Evolutionary conservation across 257 asterid species (phyloP).

Genomic region (Pogostemon cablin): DNA sequence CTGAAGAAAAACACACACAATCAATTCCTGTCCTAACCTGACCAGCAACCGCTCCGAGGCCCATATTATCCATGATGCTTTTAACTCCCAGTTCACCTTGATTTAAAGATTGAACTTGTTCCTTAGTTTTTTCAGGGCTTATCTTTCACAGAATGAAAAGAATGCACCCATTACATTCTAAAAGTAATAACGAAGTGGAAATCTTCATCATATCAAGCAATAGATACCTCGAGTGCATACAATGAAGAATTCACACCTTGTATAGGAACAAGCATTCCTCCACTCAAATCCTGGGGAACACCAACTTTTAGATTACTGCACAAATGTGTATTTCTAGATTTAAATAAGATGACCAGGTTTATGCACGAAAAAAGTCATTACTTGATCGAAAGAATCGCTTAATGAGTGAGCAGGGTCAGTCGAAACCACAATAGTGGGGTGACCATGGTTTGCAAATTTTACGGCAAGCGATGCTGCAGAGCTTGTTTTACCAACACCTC

Average conservation of each 20-base stretch:
- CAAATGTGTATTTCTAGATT: neutral
- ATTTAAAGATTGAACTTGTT: constrained; percentile 50
- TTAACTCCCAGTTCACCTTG: constrained; percentile 47
- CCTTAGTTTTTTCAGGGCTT: constrained; percentile 61
- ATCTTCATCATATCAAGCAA: constrained; percentile 25
- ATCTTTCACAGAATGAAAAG: constrained; percentile 44
- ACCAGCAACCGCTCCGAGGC: constrained; percentile 61
- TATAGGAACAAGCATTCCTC: constrained; percentile 69
- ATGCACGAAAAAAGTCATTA: constrained; percentile 32
- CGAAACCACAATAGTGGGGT: constrained; percentile 68
- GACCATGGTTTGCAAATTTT: constrained; percentile 67
- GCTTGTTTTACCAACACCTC: constrained; percentile 87
- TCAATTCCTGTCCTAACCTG: constrained; percentile 50
- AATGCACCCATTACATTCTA: constrained; percentile 19
- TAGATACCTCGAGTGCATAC: constrained; percentile 66
- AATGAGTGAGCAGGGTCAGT: constrained; percentile 84
- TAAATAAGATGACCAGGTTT: neutral
- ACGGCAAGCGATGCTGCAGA: constrained; percentile 88
- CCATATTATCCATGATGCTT: constrained; percentile 69
- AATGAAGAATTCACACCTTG: constrained; percentile 76
- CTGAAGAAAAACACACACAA: constrained; percentile 13
- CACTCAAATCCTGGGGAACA: constrained; percentile 59
- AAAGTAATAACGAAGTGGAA: constrained; percentile 4
- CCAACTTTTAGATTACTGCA: neutral
- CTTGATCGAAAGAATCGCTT: constrained; percentile 83